These are phyloP conservation scores for Scytalidium lignicola DNA, from an alignment of 2,329 filamentous ascomycete species.

Conservation along the genomic window DNA sequence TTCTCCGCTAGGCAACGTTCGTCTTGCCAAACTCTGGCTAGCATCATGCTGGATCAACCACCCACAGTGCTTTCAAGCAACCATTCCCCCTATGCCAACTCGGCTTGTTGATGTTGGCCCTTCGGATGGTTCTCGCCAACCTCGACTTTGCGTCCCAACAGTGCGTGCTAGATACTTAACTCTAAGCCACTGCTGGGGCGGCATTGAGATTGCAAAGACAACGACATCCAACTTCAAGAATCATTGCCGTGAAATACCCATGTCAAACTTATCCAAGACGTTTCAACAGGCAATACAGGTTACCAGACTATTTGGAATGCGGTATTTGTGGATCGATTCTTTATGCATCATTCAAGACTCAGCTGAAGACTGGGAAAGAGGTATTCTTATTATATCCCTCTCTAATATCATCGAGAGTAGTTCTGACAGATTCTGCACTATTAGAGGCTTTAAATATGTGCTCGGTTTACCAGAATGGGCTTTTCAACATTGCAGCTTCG, in stretches of 20 bases:
- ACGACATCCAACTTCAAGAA: too few relatives aligned
- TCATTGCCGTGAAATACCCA: too few relatives aligned
- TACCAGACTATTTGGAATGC: constrained; percentile 1
- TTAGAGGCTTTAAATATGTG: too few relatives aligned
- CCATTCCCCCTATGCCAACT: constrained; percentile 4
- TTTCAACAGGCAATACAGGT: constrained; percentile 5
- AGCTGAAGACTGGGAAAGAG: constrained; percentile 1
- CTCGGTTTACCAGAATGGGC: too few relatives aligned
- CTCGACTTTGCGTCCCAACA: constrained; percentile 1
- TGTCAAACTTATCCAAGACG: constrained; percentile 1
- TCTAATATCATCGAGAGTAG: too few relatives aligned
- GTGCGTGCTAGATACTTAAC: constrained; percentile 11
- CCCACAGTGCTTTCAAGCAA: too few relatives aligned
- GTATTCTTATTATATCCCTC: too few relatives aligned
- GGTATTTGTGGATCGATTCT: constrained; percentile 8
- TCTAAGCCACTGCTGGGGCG: constrained; percentile 25
- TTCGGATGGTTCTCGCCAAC: constrained; percentile 1
- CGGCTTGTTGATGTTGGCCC: constrained; percentile 13
- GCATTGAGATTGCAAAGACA: background rate
- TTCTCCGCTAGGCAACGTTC: too few relatives aligned
- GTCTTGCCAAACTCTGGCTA: too few relatives aligned
- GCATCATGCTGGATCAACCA: too few relatives aligned
- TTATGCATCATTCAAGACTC: constrained; percentile 6
- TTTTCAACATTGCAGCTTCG: too few relatives aligned
- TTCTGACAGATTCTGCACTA: too few relatives aligned